A percentile compares a stretch with the other conserved stretches of the same genome.
phyloP scores from a whole-genome alignment of 176 grass and related monocot species.

The Aegilops tauschii region DNA sequence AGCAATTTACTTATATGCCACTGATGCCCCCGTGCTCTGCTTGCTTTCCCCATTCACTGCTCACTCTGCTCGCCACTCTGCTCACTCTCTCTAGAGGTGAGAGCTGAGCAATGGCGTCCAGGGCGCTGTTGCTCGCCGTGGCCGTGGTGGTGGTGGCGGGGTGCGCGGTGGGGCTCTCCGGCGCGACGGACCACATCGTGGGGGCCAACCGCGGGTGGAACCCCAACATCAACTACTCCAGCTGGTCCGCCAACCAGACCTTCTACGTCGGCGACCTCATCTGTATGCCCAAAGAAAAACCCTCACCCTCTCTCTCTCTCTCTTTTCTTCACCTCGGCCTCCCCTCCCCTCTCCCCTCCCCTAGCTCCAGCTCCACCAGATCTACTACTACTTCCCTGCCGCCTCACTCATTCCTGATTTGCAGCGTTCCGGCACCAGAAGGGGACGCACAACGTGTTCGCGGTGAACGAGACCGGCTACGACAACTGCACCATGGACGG shows the following conservation, averaged over 20 bases:
- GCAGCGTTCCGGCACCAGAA: slow-evolving; percentile 89
- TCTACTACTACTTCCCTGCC: background rate
- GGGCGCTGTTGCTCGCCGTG: slow-evolving; percentile 2
- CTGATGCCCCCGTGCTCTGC: background rate
- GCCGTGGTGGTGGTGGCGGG: slow-evolving; percentile 12
- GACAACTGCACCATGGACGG: slow-evolving; percentile 87
- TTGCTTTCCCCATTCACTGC: background rate
- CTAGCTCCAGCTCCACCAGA: background rate
- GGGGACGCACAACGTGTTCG: slow-evolving; percentile 78
- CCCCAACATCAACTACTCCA: slow-evolving; percentile 87
- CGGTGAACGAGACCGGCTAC: slow-evolving; percentile 86
- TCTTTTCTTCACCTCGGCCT: background rate
- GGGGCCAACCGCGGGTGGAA: slow-evolving; percentile 85
- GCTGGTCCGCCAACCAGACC: slow-evolving; percentile 86
- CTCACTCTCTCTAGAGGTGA: background rate
- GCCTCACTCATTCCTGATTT: too few relatives aligned
- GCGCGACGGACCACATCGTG: slow-evolving; percentile 87
- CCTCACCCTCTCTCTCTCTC: background rate
- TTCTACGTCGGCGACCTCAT: slow-evolving; percentile 82
- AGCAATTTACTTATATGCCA: background rate
- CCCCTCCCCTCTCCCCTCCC: too few relatives aligned
- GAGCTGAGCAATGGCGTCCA: slow-evolving; percentile 14
- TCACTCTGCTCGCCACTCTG: background rate
- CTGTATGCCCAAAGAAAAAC: slow-evolving; percentile 34
- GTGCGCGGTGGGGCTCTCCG: background rate